Conservation (phyloP, 2,329 filamentous ascomycete species). For the Colletotrichum horii region DNA sequence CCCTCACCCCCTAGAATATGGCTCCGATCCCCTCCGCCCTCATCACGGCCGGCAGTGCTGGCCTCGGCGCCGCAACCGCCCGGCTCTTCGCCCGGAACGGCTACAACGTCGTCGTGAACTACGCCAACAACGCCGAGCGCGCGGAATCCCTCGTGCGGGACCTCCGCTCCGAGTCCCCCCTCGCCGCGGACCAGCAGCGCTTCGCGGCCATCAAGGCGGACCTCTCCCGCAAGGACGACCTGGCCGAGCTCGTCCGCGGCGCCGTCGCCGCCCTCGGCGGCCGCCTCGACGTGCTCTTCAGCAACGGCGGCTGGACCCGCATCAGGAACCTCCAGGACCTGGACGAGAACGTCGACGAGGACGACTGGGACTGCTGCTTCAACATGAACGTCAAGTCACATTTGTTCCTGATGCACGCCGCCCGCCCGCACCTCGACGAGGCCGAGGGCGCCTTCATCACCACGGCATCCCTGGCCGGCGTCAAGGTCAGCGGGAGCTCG, state of each 20-base stretch:
- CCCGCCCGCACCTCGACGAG: conserved; percentile 47
- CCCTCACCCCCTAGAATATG: background rate
- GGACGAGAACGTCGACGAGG: conserved; percentile 51
- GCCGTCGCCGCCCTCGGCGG: conserved; percentile 60
- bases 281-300: conserved; percentile 77
- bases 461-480: conserved; percentile 68
- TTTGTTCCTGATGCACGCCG: conserved; percentile 51
- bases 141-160: conserved; percentile 60
- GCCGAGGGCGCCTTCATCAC: conserved; percentile 64
- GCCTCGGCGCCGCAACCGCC: conserved; percentile 67
- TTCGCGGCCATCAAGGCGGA: conserved; percentile 69
- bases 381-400: conserved; percentile 57
- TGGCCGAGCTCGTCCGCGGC: conserved; percentile 62
- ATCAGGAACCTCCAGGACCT: conserved; percentile 50
- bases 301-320: conserved; percentile 69
- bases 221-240: conserved; percentile 63
- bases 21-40: conserved; percentile 19
- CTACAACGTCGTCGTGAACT: conserved; percentile 72
- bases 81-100: conserved; percentile 67
- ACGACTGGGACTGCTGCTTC: conserved; percentile 53
- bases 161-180: conserved; percentile 45
- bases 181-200: conserved; percentile 25
- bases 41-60: conserved; percentile 50
- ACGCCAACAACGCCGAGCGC: conserved; percentile 57
- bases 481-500: conserved; percentile 67